Evolutionary conservation across 495 filamentous ascomycete species (phyloP), one percentile per base, ranked within the genome.

Genomic region (Bathelium albidoporum): DNA sequence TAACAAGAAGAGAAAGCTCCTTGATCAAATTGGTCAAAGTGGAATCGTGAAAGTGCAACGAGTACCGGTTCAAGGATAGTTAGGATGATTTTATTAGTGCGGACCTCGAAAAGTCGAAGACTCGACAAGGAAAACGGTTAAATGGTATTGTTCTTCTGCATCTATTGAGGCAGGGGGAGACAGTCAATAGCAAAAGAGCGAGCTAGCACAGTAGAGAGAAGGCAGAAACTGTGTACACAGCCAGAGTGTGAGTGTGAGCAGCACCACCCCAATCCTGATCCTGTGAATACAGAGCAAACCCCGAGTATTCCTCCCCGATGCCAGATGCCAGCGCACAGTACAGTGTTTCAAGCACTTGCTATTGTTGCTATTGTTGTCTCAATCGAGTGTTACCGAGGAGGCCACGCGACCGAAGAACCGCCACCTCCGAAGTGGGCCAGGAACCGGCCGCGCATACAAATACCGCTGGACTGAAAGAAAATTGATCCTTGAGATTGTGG

Each of bases 331-430:
- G 9, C 11, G 24, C 29, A 26, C 20, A 55, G 5, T 55, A 55
- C 49, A 55, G 16, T 55, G 22, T 55, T 39, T 5, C 1, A 55
- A 55, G 4, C 20, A 24, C 20, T 29, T 28, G 49, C 49, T 55
- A 55, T 55, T 55, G 49, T 55, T 55, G 49, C 49, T 55, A 55
- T 55, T 55, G 49, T 55, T 55, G 49, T 9, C 49, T 55, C 49
- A 55, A 55, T 55, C 26, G 49, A 29, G 18, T 16, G 49, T 39
- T 39, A 55, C 22, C 49, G 24, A 55, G 44, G 44, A 49, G 49
- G 49, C 49, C 49, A 55, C 49, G 49, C 49, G 49, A 55, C 49
- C 49, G 49, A 55, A 55, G 49, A 28, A 24, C 34, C n/a, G 49
- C 49, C 49, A 55, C n/a, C 49, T 26, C 49, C 10, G 49, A 29